phyloP scores from a whole-genome alignment of 2,329 filamentous ascomycete species.

The Arthrinium phaeospermum region DNA sequence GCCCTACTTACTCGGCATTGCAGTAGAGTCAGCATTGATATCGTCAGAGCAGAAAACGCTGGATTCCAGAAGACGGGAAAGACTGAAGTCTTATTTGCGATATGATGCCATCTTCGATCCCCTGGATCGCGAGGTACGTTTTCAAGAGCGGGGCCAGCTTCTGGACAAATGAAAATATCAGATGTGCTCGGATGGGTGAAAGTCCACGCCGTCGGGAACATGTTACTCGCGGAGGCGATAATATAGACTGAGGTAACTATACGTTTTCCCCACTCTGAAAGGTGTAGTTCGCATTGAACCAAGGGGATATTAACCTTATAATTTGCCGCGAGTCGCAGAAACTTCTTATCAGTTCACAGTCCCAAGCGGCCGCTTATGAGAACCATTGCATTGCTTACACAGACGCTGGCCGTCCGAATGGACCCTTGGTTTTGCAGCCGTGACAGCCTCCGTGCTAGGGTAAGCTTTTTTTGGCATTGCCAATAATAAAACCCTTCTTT shows the following conservation, averaged over 20 bases:
- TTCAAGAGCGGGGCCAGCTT: too few relatives aligned
- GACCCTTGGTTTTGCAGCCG: not conserved
- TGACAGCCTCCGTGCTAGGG: not conserved
- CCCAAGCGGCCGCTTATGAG: not conserved
- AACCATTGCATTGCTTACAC: not conserved
- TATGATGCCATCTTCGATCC: too few relatives aligned
- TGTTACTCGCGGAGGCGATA: too few relatives aligned
- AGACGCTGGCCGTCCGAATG: not conserved
- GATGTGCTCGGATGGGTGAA: too few relatives aligned
- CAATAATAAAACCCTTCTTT: not conserved
- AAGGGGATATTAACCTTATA: too few relatives aligned
- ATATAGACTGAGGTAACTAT: too few relatives aligned
- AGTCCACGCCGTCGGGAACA: too few relatives aligned
- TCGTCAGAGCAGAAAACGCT: not conserved
- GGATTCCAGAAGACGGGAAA: not conserved
- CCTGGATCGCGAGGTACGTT: too few relatives aligned
- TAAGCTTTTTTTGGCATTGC: not conserved
- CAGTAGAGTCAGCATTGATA: conserved; percentile 7
- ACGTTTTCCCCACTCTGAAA: too few relatives aligned
- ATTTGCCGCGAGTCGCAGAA: not conserved
- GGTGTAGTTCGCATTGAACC: too few relatives aligned
- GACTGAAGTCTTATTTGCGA: too few relatives aligned
- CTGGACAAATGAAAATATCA: too few relatives aligned
- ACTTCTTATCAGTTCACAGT: not conserved
- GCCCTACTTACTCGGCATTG: not conserved